Percentiles rank a stretch among this genome's conserved stretches.
Evolutionary conservation across 2,329 filamentous ascomycete genomes (phyloP).

Genomic region (Harringtonia lauricola): DNA sequence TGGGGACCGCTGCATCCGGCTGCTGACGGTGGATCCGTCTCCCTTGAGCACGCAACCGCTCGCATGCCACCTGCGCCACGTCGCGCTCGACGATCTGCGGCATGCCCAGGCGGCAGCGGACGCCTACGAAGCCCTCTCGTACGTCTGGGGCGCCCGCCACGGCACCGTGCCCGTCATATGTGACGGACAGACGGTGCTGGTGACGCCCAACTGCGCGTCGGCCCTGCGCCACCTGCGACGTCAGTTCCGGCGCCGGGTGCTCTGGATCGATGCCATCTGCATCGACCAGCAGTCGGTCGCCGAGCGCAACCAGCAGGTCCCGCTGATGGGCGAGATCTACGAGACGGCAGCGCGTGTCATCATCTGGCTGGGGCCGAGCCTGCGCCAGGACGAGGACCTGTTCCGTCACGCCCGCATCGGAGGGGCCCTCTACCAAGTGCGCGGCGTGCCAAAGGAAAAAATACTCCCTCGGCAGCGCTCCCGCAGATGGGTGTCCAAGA

Average conservation of each 20-base stretch:
- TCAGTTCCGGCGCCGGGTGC: not conserved
- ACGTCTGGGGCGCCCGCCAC: constrained; percentile 3
- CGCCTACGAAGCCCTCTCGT: constrained; percentile 5
- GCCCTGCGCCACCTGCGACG: not conserved
- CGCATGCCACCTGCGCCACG: too few species aligned
- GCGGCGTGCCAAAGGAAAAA: too few species aligned
- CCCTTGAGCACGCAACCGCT: too few species aligned
- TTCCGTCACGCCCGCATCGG: too few species aligned
- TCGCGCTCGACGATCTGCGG: not conserved
- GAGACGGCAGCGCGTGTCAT: not conserved
- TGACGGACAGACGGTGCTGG: not conserved
- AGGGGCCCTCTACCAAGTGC: too few species aligned
- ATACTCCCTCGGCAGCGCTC: too few species aligned
- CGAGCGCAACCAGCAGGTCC: not conserved
- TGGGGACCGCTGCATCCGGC: too few species aligned
- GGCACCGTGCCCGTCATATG: not conserved
- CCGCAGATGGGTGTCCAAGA: too few species aligned
- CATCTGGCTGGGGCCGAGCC: not conserved
- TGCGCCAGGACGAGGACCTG: too few species aligned
- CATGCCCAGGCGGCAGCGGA: too few species aligned
- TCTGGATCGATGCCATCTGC: constrained; percentile 5
- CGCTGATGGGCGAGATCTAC: not conserved
- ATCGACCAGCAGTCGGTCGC: constrained; percentile 2
- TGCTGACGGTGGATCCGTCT: too few species aligned
- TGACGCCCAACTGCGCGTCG: constrained; percentile 1